A percentile compares a stretch with the other conserved stretches of the same genome.
Evolutionary conservation across 441 rosid species (phyloP).

Genomic region (Viola pubescens): DNA sequence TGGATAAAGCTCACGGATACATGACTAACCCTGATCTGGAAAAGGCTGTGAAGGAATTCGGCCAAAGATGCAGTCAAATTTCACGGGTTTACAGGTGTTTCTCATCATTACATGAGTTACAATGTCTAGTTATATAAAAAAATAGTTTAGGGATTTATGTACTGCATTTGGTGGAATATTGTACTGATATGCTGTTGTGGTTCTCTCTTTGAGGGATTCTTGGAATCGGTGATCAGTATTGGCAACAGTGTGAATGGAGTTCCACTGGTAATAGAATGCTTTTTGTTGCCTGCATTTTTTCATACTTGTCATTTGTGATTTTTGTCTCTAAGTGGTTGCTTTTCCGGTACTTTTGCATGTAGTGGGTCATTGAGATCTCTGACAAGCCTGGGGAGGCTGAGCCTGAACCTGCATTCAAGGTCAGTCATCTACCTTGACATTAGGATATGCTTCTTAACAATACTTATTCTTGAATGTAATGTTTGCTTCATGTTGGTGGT

Average conservation of each 20-base stretch:
- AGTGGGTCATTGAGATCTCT: slow-evolving; percentile 97
- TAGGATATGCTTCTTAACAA: neutral
- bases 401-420: slow-evolving; percentile 97
- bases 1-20: slow-evolving; percentile 53
- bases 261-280: slow-evolving; percentile 57
- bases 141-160: neutral
- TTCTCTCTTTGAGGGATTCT: slow-evolving; percentile 83
- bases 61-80: slow-evolving; percentile 64
- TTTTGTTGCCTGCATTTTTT: neutral
- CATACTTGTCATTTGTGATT: slow-evolving; percentile 1
- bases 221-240: slow-evolving; percentile 58
- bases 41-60: slow-evolving; percentile 63
- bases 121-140: neutral
- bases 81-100: slow-evolving; percentile 82
- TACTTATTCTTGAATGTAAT: no score
- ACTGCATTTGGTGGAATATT: slow-evolving; percentile 19
- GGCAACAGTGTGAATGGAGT: slow-evolving; percentile 87
- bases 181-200: slow-evolving; percentile 44
- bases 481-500: neutral
- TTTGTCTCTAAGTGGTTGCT: neutral
- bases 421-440: slow-evolving; percentile 16
- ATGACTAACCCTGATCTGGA: slow-evolving; percentile 74
- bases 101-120: neutral
- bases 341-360: slow-evolving; percentile 14
- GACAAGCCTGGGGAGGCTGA: slow-evolving; percentile 81